Conservation (phyloP, 140 eudicot genomes). For the Anethum foeniculum region DNA sequence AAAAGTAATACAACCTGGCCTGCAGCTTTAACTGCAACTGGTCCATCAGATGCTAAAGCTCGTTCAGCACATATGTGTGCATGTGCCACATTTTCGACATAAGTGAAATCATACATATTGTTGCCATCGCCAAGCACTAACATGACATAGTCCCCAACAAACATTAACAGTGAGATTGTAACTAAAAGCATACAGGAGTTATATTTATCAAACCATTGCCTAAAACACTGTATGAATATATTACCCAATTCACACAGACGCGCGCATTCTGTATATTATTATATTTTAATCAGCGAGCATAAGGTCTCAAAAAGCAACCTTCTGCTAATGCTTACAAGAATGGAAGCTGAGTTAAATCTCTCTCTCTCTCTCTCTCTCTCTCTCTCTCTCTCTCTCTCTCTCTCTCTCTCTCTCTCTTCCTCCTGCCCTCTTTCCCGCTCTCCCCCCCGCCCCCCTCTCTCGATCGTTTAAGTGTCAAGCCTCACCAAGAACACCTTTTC, state of each 20-base stretch:
- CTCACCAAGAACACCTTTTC: not conserved
- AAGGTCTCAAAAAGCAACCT: not conserved
- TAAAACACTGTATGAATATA: not conserved
- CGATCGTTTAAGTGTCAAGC: not conserved
- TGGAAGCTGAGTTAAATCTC: not conserved
- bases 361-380: not conserved
- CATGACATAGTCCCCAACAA: not conserved
- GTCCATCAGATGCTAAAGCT: constrained; percentile 75
- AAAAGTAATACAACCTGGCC: constrained; percentile 52
- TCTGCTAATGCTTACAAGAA: not conserved
- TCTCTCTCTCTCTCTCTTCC: too few relatives aligned
- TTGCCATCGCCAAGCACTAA: constrained; percentile 60
- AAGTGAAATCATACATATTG: constrained; percentile 84
- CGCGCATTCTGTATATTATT: not conserved
- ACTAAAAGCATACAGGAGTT: not conserved
- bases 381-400: too few relatives aligned
- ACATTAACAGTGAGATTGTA: not conserved
- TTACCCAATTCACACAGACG: not conserved
- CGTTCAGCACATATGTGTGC: constrained; percentile 98
- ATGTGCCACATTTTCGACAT: constrained; percentile 95
- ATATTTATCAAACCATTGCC: not conserved
- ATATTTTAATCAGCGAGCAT: not conserved
- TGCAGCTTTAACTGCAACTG: constrained; percentile 72
- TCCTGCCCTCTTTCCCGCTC: too few relatives aligned
- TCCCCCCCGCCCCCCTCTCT: not conserved